Evolutionary conservation across 1,284 basidiomycete genomes (phyloP).

Genomic region (Stereum hirsutum): DNA sequence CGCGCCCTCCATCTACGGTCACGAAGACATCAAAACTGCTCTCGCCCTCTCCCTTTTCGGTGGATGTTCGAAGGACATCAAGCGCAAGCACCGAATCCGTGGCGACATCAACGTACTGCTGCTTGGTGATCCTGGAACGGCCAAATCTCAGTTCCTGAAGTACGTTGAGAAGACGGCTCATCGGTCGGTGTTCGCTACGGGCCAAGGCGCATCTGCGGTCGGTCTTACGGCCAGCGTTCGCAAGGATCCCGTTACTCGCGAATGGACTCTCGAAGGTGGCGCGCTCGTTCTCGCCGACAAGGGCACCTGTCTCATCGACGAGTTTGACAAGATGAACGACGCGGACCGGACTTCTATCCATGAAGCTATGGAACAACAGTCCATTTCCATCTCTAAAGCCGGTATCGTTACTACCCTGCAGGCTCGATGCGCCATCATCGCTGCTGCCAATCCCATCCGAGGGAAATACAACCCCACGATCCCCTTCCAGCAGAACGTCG

Average conservation of each 20-base stretch:
- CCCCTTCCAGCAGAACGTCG: slow-evolving; percentile 97
- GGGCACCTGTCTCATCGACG: slow-evolving; percentile 97
- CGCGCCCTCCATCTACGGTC: slow-evolving; percentile 97
- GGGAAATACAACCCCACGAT: slow-evolving; percentile 97
- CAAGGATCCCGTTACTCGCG: slow-evolving; percentile 93
- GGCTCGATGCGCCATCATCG: slow-evolving; percentile 94
- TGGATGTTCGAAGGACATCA: slow-evolving; percentile 92
- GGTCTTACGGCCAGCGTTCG: slow-evolving; percentile 98
- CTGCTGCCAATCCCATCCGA: slow-evolving; percentile 95
- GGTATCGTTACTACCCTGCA: slow-evolving; percentile 97
- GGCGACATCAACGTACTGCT: slow-evolving; percentile 97
- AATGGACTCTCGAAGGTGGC: slow-evolving; percentile 99
- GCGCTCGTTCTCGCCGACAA: slow-evolving; percentile 97
- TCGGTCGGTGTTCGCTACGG: slow-evolving; percentile 96
- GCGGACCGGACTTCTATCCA: slow-evolving; percentile 96
- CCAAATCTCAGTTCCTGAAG: slow-evolving; percentile 98
- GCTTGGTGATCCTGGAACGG: slow-evolving; percentile 96
- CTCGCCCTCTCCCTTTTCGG: slow-evolving; percentile 92
- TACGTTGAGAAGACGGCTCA: slow-evolving; percentile 99
- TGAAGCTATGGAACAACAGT: slow-evolving; percentile 99
- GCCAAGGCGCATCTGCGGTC: slow-evolving; percentile 95
- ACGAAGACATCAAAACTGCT: slow-evolving; percentile 98
- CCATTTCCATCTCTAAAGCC: slow-evolving; percentile 99
- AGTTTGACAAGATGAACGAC: slow-evolving; percentile 99
- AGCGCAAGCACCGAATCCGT: slow-evolving; percentile 92